phyloP scores from a whole-genome alignment of 2,329 filamentous ascomycete genomes.

The Xylariaceae sp. region DNA sequence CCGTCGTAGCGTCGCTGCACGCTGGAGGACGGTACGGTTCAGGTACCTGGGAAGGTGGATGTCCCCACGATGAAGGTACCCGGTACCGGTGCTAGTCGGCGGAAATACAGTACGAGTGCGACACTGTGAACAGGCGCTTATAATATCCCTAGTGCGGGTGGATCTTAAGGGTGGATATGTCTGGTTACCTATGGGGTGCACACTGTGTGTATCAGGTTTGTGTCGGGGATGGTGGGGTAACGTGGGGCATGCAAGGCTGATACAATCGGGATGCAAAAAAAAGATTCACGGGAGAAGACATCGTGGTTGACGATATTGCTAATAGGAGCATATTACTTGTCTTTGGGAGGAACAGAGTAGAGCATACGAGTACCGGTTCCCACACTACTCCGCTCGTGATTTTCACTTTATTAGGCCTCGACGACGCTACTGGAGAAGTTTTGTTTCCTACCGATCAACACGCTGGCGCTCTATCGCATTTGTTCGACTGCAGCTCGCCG shows the following conservation, averaged over 20 bases:
- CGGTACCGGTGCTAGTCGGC: too few species aligned
- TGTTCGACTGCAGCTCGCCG: constrained; percentile 19
- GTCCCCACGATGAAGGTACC: too few species aligned
- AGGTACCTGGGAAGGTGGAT: too few species aligned
- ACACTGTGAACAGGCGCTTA: background rate
- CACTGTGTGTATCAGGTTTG: background rate
- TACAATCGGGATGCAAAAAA: background rate
- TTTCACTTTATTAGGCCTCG: background rate
- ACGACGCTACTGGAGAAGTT: too few species aligned
- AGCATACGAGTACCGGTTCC: background rate
- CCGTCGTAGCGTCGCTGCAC: too few species aligned
- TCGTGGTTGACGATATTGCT: background rate
- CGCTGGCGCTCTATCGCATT: constrained; percentile 13
- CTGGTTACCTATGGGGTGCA: background rate
- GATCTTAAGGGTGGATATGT: background rate
- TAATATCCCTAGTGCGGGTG: background rate
- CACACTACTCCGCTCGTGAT: background rate
- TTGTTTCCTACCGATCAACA: background rate
- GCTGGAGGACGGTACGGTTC: too few species aligned
- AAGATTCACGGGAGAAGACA: background rate
- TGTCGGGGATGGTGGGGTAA: background rate
- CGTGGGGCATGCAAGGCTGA: background rate
- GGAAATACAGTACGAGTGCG: background rate
- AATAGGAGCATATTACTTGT: background rate
- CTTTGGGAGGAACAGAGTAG: background rate